Conservation (phyloP, 257 asterid species). For the Rehmannia glutinosa region DNA sequence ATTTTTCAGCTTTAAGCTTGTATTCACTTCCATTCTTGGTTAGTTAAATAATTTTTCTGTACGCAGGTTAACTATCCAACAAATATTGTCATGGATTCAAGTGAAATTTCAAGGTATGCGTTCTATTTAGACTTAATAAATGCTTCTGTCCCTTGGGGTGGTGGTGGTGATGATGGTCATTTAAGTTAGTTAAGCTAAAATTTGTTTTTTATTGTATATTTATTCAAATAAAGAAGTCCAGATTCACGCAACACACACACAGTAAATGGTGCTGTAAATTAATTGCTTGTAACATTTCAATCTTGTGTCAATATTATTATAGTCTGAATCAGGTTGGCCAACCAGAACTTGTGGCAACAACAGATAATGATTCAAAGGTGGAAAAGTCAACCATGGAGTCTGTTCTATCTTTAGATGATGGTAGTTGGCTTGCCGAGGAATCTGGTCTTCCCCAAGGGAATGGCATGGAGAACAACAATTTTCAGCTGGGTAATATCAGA, state of each 20-base stretch:
- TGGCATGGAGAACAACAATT: constrained; percentile 38
- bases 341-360: constrained; percentile 28
- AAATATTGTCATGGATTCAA: constrained; percentile 40
- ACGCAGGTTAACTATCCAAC: constrained; percentile 87
- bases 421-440: constrained; percentile 75
- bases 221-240: background rate
- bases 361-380: constrained; percentile 31
- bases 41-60: constrained; percentile 6
- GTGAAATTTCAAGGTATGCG: constrained; percentile 65
- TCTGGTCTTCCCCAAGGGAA: constrained; percentile 35
- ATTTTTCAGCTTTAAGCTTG: background rate
- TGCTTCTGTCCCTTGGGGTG: constrained; percentile 1
- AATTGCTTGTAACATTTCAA: constrained; percentile 25
- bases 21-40: constrained; percentile 4
- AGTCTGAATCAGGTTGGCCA: constrained; percentile 68
- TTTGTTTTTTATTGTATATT: background rate
- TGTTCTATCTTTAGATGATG: constrained; percentile 81
- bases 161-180: background rate
- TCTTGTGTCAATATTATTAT: constrained; percentile 35
- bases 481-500: constrained; percentile 51
- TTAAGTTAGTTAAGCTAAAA: background rate
- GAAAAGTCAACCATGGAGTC: constrained; percentile 67
- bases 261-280: background rate
- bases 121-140: constrained; percentile 13
- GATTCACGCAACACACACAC: background rate